phyloP scores from a whole-genome alignment of 2,329 filamentous ascomycete species.

The Fusarium sp. region DNA sequence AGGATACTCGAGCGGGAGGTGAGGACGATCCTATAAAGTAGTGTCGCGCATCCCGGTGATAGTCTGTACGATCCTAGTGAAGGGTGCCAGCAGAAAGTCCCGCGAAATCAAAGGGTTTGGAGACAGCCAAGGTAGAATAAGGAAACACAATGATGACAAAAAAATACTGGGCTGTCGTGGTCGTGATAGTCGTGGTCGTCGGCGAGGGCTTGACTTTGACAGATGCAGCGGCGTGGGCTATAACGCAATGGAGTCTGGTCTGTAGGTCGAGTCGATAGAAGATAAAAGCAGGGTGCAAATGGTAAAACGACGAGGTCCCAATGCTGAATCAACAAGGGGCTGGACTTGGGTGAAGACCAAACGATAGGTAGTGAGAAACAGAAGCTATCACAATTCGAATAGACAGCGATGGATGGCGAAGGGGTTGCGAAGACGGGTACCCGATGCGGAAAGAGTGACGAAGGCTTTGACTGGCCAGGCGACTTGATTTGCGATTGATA shows the following conservation, averaged over 20 bases:
- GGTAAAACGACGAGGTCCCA: conserved; percentile 3
- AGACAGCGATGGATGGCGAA: conserved; percentile 11
- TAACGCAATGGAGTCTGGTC: conserved; percentile 5
- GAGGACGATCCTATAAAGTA: conserved; percentile 25
- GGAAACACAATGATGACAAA: background rate
- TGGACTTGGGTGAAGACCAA: background rate
- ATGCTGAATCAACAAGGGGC: conserved; percentile 28
- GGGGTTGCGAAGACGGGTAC: conserved; percentile 2
- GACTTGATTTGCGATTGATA: conserved; percentile 13
- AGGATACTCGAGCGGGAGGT: conserved; percentile 21
- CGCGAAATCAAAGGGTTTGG: background rate
- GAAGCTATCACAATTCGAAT: conserved; percentile 20
- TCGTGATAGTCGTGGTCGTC: conserved; percentile 13
- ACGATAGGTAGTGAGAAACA: conserved; percentile 12
- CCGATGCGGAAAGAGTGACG: conserved; percentile 33
- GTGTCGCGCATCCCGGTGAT: conserved; percentile 41
- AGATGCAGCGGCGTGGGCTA: conserved; percentile 9
- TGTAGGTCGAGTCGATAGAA: background rate
- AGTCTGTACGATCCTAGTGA: background rate
- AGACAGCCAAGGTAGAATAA: background rate
- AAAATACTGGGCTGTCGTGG: background rate
- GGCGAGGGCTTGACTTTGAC: conserved; percentile 18
- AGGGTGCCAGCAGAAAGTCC: background rate
- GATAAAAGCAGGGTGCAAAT: background rate
- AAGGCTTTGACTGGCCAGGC: conserved; percentile 12